A percentile compares a stretch with the other conserved stretches of the same genome.
These are phyloP conservation scores for Amanita polypyramis DNA, from an alignment of 768 basidiomycete genomes.

Conservation along the genomic window DNA sequence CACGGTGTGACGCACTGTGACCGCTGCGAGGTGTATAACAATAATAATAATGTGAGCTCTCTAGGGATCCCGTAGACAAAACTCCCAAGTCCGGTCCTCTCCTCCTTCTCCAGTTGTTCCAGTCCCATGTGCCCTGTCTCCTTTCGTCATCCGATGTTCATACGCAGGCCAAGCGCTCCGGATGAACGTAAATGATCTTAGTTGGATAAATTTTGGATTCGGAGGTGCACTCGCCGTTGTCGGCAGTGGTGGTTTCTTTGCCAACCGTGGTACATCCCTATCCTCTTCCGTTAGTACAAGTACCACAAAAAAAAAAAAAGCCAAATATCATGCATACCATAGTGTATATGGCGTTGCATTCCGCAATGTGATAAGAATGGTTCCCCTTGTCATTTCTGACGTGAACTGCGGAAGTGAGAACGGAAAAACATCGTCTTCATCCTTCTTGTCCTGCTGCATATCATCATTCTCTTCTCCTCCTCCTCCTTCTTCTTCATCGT, in stretches of 20 bases:
- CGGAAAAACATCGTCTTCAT: background rate
- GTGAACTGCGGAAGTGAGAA: background rate
- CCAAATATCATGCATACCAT: constrained; percentile 43
- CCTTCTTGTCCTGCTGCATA: background rate
- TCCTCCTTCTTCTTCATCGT: constrained; percentile 31
- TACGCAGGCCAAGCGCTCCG: constrained; percentile 71
- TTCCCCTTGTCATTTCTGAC: constrained; percentile 40
- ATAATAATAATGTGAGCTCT: too few relatives aligned
- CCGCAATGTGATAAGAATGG: constrained; percentile 76
- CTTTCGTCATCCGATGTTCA: constrained; percentile 91
- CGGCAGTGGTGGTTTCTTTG: constrained; percentile 61
- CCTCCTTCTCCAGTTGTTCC: constrained; percentile 63
- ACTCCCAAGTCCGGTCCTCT: constrained; percentile 86
- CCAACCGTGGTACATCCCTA: constrained; percentile 70
- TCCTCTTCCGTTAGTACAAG: background rate
- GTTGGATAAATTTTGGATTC: constrained; percentile 60
- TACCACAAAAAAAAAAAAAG: background rate
- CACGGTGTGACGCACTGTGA: background rate
- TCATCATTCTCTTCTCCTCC: constrained; percentile 27
- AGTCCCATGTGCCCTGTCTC: constrained; percentile 57
- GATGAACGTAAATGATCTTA: constrained; percentile 76
- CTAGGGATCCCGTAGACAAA: constrained; percentile 37
- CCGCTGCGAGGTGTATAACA: too few relatives aligned
- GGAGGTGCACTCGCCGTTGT: constrained; percentile 29
- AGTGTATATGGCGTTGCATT: constrained; percentile 81